Conservation (phyloP, 345 rosid genomes). For the Sisymbrium altissimum region DNA sequence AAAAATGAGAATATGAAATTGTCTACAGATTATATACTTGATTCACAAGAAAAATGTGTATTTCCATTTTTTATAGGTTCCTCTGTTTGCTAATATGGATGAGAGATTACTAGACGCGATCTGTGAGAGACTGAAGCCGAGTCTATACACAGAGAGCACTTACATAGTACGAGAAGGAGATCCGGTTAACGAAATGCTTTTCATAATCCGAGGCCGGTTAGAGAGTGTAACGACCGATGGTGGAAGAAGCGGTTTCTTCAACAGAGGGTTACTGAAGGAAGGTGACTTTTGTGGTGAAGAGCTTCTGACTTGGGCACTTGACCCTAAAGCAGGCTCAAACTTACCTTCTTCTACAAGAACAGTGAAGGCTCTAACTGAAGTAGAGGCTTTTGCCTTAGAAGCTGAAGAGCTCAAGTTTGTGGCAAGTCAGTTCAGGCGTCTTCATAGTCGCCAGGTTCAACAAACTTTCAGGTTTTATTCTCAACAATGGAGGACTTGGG, state of each 20-base stretch:
- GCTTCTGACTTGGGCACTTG: constrained; percentile 87
- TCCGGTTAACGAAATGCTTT: constrained; percentile 85
- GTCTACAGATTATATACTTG: background rate
- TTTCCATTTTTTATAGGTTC: constrained; percentile 46
- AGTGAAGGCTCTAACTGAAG: constrained; percentile 66
- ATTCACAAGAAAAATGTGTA: background rate
- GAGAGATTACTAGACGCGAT: constrained; percentile 81
- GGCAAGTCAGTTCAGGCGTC: constrained; percentile 78
- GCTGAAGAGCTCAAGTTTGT: constrained; percentile 89
- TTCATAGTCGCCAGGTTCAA: constrained; percentile 83
- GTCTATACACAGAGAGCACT: constrained; percentile 67
- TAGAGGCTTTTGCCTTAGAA: constrained; percentile 81
- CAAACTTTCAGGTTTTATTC: constrained; percentile 89
- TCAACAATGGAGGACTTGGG: constrained; percentile 97
- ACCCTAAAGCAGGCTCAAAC: constrained; percentile 70
- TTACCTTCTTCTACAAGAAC: constrained; percentile 83
- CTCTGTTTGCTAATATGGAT: constrained; percentile 84
- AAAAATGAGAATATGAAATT: background rate
- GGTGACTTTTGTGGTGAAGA: constrained; percentile 90
- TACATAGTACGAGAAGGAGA: constrained; percentile 83
- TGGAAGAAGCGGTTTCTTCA: constrained; percentile 84
- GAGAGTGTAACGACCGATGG: constrained; percentile 94
- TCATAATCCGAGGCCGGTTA: constrained; percentile 71
- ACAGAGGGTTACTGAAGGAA: constrained; percentile 64
- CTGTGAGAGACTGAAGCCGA: constrained; percentile 84